phyloP scores from a whole-genome alignment of 352 stramenopile species.

The Globisporangium radiosum region DNA sequence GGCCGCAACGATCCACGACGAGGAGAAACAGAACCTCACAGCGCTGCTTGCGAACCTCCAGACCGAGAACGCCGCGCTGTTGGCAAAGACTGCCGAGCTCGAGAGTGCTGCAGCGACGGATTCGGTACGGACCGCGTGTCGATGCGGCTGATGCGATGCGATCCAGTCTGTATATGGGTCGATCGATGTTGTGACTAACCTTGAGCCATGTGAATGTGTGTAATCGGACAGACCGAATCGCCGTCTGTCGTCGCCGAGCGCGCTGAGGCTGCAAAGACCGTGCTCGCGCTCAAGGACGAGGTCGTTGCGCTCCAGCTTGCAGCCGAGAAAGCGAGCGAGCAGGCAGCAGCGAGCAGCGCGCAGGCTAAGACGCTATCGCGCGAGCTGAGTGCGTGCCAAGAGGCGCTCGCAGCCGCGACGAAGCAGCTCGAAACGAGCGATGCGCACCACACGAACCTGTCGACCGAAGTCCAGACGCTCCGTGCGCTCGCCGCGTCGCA shows the following conservation, averaged over 20 bases:
- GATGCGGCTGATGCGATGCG: background rate
- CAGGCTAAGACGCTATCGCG: conserved; percentile 30
- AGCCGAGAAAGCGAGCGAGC: conserved; percentile 25
- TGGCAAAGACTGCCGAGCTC: conserved; percentile 21
- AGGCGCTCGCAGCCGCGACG: conserved; percentile 25
- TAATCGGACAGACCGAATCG: background rate
- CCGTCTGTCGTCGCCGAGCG: conserved; percentile 26
- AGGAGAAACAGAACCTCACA: conserved; percentile 26
- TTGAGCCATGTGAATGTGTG: background rate
- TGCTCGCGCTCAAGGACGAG: conserved; percentile 48
- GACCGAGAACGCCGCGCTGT: conserved; percentile 10
- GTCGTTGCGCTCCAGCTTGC: conserved; percentile 37
- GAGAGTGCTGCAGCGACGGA: conserved; percentile 13
- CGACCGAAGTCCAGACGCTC: conserved; percentile 36
- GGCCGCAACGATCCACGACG: conserved; percentile 16
- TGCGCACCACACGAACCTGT: conserved; percentile 19
- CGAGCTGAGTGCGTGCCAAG: conserved; percentile 27
- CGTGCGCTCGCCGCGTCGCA: conserved; percentile 32
- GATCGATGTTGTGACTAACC: background rate
- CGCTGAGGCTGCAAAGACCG: conserved; percentile 20
- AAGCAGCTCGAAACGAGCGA: conserved; percentile 27
- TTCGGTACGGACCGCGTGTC: background rate
- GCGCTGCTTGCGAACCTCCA: conserved; percentile 25
- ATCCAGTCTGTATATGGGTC: background rate
- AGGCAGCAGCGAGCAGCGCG: conserved; percentile 18